Conservation (phyloP, 257 asterid genomes). For the Rubia yunnanensis region DNA sequence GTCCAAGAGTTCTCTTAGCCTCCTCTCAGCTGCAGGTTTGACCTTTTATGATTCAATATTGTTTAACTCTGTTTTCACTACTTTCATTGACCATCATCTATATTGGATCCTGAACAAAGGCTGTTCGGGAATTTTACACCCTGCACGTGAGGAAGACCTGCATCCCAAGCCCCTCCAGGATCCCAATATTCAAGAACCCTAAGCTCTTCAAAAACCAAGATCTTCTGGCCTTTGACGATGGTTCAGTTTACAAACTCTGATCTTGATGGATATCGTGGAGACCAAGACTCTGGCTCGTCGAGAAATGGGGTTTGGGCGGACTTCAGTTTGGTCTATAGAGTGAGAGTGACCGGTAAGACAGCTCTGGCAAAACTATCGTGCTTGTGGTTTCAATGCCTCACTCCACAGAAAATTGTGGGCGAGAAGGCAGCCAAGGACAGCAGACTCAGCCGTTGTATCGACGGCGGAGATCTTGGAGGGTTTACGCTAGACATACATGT, state of each 20-base stretch:
- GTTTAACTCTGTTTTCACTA: not conserved
- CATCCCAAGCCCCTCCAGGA: conserved; percentile 12
- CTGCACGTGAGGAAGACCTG: conserved; percentile 15
- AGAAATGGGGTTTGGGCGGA: conserved; percentile 35
- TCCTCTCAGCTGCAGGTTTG: conserved; percentile 51
- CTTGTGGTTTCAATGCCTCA: conserved; percentile 34
- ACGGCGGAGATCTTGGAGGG: conserved; percentile 18
- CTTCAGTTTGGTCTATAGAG: conserved; percentile 40
- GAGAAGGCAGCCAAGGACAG: conserved; percentile 18
- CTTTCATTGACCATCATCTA: conserved; percentile 3
- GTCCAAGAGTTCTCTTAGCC: conserved; percentile 55
- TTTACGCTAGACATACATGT: conserved; percentile 39
- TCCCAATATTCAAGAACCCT: conserved; percentile 18
- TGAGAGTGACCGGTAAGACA: conserved; percentile 38
- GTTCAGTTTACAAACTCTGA: conserved; percentile 47
- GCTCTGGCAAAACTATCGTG: conserved; percentile 48
- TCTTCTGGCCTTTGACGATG: conserved; percentile 41
- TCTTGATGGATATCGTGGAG: conserved; percentile 38
- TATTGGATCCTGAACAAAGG: conserved; percentile 22
- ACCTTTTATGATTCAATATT: not conserved
- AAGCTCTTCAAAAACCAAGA: conserved; percentile 18
- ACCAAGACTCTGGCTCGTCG: conserved; percentile 12
- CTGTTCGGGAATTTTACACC: conserved; percentile 42
- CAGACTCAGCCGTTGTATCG: conserved; percentile 4
- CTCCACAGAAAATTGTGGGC: conserved; percentile 18